A percentile compares a stretch with the other conserved stretches of the same genome.
Conservation (phyloP, 2,329 filamentous ascomycete genomes). For the Trichoderma aggressivum region DNA sequence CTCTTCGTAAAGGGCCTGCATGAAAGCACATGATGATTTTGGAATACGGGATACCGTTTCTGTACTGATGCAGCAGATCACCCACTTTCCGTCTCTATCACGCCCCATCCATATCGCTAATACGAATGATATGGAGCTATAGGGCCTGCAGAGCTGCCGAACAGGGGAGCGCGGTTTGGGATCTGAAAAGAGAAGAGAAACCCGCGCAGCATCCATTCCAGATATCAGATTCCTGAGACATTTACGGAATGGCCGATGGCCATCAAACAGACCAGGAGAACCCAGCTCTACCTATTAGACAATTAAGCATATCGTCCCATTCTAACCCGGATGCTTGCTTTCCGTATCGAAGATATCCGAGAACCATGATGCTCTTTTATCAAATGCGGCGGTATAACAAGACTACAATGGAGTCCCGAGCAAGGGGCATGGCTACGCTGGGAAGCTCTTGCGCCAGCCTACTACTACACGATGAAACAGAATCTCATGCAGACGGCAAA, state of each 20-base stretch:
- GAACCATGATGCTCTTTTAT: background rate
- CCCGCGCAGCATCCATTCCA: background rate
- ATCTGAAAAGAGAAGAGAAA: background rate
- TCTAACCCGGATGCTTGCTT: background rate
- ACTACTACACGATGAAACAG: background rate
- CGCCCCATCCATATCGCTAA: background rate
- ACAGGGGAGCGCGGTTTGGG: background rate
- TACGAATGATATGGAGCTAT: background rate
- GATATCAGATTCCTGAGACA: background rate
- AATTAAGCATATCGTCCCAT: background rate
- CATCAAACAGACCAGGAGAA: background rate
- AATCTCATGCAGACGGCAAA: background rate
- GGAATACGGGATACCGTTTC: background rate
- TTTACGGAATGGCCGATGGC: background rate
- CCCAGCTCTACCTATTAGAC: background rate
- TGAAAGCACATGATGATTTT: background rate
- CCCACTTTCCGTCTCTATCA: background rate
- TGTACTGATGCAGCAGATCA: background rate
- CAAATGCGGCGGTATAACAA: background rate
- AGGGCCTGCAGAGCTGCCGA: background rate
- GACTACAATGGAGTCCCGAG: background rate
- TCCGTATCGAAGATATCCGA: background rate
- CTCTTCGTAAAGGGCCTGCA: background rate
- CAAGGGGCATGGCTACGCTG: background rate
- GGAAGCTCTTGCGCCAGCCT: background rate